Evolutionary conservation across 768 basidiomycete genomes (phyloP).

Genomic region (Tubosaeta brunneosetosa): DNA sequence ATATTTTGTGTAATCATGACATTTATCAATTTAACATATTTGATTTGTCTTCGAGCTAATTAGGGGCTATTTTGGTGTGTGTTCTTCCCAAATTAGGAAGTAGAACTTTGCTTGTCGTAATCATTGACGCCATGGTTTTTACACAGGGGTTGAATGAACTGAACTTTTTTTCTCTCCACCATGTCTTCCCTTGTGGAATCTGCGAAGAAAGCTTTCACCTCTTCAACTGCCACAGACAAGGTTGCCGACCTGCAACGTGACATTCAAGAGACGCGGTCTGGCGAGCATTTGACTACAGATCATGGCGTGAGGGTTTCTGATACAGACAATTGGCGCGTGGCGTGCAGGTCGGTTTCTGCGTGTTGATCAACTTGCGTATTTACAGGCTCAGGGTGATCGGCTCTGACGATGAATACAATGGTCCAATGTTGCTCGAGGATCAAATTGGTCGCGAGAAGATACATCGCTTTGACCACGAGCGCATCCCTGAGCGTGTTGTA

Average conservation of each 20-base stretch:
- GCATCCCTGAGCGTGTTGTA: constrained; percentile 82
- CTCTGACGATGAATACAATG: constrained; percentile 42
- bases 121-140: constrained; percentile 18
- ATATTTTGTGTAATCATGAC: not conserved
- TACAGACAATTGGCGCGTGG: constrained; percentile 58
- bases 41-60: not conserved
- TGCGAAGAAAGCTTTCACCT: constrained; percentile 11
- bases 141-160: constrained; percentile 3
- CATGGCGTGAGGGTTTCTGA: constrained; percentile 54
- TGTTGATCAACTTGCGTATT: constrained; percentile 4
- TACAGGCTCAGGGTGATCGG: constrained; percentile 50
- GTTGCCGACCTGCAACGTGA: constrained; percentile 23
- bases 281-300: constrained; percentile 49
- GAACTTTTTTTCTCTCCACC: not conserved
- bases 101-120: constrained; percentile 8
- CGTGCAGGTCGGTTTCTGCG: not conserved
- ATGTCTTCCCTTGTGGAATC: constrained; percentile 16
- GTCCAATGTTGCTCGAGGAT: constrained; percentile 76
- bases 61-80: not conserved
- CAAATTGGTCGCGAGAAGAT: constrained; percentile 73
- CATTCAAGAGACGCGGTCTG: constrained; percentile 17
- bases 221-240: constrained; percentile 15
- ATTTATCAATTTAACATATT: constrained; percentile 15
- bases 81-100: not conserved
- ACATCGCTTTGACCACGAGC: constrained; percentile 79